Evolutionary conservation across 768 basidiomycete genomes (phyloP).

Genomic region (Tricholomella constricta): DNA sequence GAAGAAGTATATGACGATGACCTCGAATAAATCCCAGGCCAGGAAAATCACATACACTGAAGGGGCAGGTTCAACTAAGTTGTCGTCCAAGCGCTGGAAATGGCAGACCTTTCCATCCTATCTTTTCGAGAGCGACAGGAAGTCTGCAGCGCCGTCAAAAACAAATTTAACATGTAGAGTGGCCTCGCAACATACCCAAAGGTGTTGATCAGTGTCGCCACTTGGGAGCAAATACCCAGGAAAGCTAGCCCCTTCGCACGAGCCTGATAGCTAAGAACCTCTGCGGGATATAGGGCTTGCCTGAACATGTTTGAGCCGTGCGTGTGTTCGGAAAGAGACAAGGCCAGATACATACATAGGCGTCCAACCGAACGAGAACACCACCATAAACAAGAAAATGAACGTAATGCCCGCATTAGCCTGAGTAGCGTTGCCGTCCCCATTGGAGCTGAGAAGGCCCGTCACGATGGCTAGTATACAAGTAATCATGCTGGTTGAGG

Average conservation of each 20-base stretch:
- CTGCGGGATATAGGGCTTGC: constrained; percentile 57
- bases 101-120: constrained; percentile 47
- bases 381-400: constrained; percentile 51
- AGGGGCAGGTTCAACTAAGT: constrained; percentile 2
- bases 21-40: constrained; percentile 50
- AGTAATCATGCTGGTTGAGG: constrained; percentile 37
- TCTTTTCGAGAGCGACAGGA: constrained; percentile 46
- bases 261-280: constrained; percentile 51
- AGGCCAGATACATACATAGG: constrained; percentile 40
- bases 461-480: constrained; percentile 47
- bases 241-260: constrained; percentile 56
- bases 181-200: constrained; percentile 38
- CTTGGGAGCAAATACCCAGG: constrained; percentile 45
- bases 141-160: constrained; percentile 27
- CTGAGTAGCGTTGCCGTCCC: constrained; percentile 34
- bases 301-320: constrained; percentile 21
- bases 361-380: constrained; percentile 59
- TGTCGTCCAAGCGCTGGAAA: background rate
- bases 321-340: background rate
- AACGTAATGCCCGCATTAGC: constrained; percentile 56
- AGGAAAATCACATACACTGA: constrained; percentile 54
- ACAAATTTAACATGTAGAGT: background rate
- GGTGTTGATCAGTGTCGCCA: constrained; percentile 48
- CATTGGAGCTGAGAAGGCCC: constrained; percentile 42
- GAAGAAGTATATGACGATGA: constrained; percentile 47